Evolutionary conservation across 2,329 filamentous ascomycete genomes (phyloP).

Genomic region (Alternaria longipes): DNA sequence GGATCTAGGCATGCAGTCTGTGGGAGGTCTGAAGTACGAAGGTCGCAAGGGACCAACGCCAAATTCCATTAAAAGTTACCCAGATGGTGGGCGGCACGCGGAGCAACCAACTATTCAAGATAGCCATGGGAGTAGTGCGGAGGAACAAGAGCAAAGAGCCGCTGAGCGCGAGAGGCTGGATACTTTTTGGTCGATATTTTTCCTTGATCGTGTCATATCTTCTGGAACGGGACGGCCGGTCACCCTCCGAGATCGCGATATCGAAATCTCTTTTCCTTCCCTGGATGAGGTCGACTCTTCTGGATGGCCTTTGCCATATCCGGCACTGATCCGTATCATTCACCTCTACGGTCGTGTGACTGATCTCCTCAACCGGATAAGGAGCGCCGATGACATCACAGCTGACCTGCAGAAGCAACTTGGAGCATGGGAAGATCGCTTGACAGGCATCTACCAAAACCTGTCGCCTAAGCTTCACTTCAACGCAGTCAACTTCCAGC

Average conservation of each 20-base stretch:
- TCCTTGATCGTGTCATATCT: conserved; percentile 86
- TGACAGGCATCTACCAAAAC: conserved; percentile 78
- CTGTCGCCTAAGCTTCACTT: conserved; percentile 81
- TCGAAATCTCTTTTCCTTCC: conserved; percentile 76
- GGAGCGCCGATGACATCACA: conserved; percentile 76
- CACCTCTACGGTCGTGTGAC: conserved; percentile 86
- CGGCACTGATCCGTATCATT: conserved; percentile 82
- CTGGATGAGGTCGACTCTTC: conserved; percentile 64
- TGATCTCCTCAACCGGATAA: conserved; percentile 83
- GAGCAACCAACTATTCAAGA: conserved; percentile 60
- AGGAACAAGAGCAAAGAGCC: conserved; percentile 65
- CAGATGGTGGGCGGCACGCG: conserved; percentile 47
- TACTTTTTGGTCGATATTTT: conserved; percentile 90
- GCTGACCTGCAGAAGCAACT: conserved; percentile 76
- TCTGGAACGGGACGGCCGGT: conserved; percentile 86
- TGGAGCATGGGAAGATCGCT: conserved; percentile 79
- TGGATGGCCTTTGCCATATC: conserved; percentile 80
- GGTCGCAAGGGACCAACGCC: conserved; percentile 65
- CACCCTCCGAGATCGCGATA: conserved; percentile 83
- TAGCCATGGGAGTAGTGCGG: conserved; percentile 47
- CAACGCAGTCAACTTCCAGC: conserved; percentile 85
- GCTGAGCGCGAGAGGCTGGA: conserved; percentile 84
- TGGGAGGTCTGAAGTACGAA: conserved; percentile 73
- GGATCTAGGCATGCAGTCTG: conserved; percentile 81
- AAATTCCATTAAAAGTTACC: conserved; percentile 59